phyloP scores from a whole-genome alignment of 495 filamentous ascomycete genomes.

The Trichoderma asperelloides region DNA sequence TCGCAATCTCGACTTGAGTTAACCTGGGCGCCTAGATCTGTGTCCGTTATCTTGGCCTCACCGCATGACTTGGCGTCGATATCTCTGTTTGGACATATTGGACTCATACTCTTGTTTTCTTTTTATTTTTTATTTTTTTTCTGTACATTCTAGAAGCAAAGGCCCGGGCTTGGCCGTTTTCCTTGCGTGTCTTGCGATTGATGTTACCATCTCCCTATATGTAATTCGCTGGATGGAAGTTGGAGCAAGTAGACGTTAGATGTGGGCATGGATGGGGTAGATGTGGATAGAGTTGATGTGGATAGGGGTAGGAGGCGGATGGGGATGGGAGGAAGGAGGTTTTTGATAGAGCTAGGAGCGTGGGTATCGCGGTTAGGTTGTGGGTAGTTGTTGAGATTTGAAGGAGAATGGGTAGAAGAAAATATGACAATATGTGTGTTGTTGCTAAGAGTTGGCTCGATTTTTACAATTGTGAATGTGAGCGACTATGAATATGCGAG shows the following conservation, averaged over 20 bases:
- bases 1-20: neutral
- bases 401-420: neutral
- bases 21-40: neutral
- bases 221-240: constrained; percentile 7
- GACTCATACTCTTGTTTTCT: constrained; percentile 9
- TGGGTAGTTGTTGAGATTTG: neutral
- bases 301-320: neutral
- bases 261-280: neutral
- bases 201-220: constrained; percentile 5
- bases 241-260: neutral
- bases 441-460: neutral
- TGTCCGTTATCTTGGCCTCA: neutral
- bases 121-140: constrained; percentile 13
- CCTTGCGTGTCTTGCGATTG: neutral
- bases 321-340: neutral
- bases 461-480: neutral
- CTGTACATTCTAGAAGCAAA: constrained; percentile 10
- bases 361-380: neutral
- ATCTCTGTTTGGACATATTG: constrained; percentile 11
- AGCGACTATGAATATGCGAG: too few species aligned
- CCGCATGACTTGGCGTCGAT: neutral
- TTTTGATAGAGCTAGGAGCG: neutral
- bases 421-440: neutral
- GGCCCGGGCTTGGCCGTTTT: constrained; percentile 10
- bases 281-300: neutral